These are phyloP conservation scores for Tolypocladium amazonense DNA, from an alignment of 2,329 filamentous ascomycete genomes.

Conservation along the genomic window DNA sequence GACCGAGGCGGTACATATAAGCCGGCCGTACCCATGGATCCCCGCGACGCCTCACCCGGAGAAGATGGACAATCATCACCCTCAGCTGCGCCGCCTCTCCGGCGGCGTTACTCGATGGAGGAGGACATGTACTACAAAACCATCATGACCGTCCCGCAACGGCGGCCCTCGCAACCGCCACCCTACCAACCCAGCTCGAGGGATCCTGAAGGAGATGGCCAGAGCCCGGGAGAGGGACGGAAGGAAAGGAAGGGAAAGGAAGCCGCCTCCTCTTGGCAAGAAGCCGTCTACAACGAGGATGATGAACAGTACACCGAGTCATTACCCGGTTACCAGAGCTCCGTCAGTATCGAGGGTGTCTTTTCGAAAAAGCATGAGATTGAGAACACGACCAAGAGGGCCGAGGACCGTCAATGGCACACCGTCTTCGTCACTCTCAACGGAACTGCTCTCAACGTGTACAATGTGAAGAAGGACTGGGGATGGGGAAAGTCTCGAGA, in stretches of 20 bases:
- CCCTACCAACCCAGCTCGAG: slow-evolving; percentile 25
- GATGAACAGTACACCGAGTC: slow-evolving; percentile 24
- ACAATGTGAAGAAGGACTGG: slow-evolving; percentile 50
- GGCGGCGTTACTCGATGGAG: slow-evolving; percentile 42
- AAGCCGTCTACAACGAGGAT: slow-evolving; percentile 14
- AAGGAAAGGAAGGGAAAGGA: slow-evolving; percentile 7
- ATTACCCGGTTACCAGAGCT: slow-evolving; percentile 46
- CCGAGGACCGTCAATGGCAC: slow-evolving; percentile 53
- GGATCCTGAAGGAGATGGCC: slow-evolving; percentile 1
- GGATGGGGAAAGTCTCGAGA: slow-evolving; percentile 36
- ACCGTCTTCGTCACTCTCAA: slow-evolving; percentile 52
- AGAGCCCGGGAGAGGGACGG: neutral
- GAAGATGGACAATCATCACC: slow-evolving; percentile 22
- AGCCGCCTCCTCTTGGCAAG: slow-evolving; percentile 3
- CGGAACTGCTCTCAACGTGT: slow-evolving; percentile 57
- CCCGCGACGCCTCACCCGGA: slow-evolving; percentile 15
- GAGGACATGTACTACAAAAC: slow-evolving; percentile 43
- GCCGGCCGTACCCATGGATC: slow-evolving; percentile 20
- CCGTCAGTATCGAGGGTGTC: slow-evolving; percentile 43
- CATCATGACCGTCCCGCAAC: slow-evolving; percentile 34
- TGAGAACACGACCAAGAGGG: slow-evolving; percentile 50
- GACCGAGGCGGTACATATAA: slow-evolving; percentile 7
- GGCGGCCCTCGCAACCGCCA: slow-evolving; percentile 35
- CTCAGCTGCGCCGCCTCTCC: slow-evolving; percentile 22
- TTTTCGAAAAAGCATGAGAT: slow-evolving; percentile 58